Base-by-base conservation (phyloP, 176 grass and related monocot species). In the Triticum timopheevii region DNA sequence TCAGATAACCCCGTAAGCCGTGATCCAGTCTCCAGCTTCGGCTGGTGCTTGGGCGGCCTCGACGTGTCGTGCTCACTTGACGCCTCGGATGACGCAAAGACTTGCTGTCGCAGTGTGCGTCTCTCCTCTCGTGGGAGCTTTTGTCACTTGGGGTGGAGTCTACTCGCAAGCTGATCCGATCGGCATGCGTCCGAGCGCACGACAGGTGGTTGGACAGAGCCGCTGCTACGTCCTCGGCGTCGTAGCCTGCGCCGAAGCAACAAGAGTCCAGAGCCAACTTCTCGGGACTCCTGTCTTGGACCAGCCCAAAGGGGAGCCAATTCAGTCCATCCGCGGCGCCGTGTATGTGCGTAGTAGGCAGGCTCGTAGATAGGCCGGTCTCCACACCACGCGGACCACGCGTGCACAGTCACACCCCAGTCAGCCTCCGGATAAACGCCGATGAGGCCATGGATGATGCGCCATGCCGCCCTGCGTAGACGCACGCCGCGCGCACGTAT, bases 181-280 rank as follows among this genome's bases (percentile, higher is more conserved):
- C 17, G 35, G 36, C 33, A 6, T 80, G 31, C 31, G 6, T n/a
- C 39, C 15, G n/a, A 11, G 5, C 50, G 50, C 50, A 54, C 50
- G 50, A 47, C 77, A 81, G 68, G 38, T 81, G 82, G 52, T 47
- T 64, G 81, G 85, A 22, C 61, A 25, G 6, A 64, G 7, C 3
- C 64, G 64, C 16, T 20, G 65, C 13, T 10, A 6, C 47, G 33
- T 73, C 69, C 63, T 58, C 33, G 11, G 33, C 25, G 49, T 15
- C 49, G 13, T 16, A 50, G 47, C 0, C 1, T 50, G 44, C 24
- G 78, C 38, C 38, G 39, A 44, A 7, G 61, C 77, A 36, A 67
- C 33, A 61, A 73, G 67, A 80, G 74, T 54, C 50, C 45, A 67
- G 54, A 66, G 80, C 75, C 66, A 83, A 80, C 56, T 61, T 54